phyloP scores from a whole-genome alignment of 140 eudicot species.

The Eryngium alpinum region DNA sequence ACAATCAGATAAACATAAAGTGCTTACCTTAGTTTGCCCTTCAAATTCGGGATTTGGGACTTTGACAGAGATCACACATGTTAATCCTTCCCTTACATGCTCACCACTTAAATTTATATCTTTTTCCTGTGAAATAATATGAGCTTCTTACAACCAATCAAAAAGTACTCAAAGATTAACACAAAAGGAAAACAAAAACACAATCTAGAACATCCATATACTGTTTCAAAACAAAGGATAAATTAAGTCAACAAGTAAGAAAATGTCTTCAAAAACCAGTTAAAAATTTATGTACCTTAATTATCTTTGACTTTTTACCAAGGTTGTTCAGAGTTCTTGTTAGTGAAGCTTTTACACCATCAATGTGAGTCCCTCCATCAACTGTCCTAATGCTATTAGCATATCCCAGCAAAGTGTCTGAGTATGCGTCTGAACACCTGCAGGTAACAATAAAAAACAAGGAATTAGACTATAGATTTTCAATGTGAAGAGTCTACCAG shows the following conservation, averaged over 20 bases:
- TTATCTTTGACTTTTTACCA: slow-evolving; percentile 74
- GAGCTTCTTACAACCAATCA: background rate
- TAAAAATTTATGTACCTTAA: slow-evolving; percentile 42
- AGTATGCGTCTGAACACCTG: slow-evolving; percentile 98
- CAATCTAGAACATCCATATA: background rate
- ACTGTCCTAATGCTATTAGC: slow-evolving; percentile 96
- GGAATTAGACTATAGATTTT: background rate
- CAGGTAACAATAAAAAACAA: slow-evolving; percentile 6
- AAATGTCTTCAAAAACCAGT: too few relatives aligned
- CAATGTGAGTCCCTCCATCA: slow-evolving; percentile 99
- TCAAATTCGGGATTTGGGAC: slow-evolving; percentile 98
- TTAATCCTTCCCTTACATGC: slow-evolving; percentile 93
- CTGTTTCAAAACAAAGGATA: background rate
- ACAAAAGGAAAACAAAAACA: background rate
- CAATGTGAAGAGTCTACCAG: background rate
- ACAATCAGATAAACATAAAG: background rate
- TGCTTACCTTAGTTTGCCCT: slow-evolving; percentile 93
- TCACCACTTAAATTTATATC: slow-evolving; percentile 86
- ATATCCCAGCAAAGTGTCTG: slow-evolving; percentile 92
- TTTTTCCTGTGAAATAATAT: slow-evolving; percentile 19
- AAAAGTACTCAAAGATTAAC: background rate
- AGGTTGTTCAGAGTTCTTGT: slow-evolving; percentile 83
- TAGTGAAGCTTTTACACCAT: slow-evolving; percentile 83
- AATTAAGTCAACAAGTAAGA: background rate
- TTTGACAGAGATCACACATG: slow-evolving; percentile 90